A percentile compares a stretch with the other conserved stretches of the same genome.
Evolutionary conservation across 495 filamentous ascomycete genomes (phyloP).

Genomic region (Neurospora sp.): DNA sequence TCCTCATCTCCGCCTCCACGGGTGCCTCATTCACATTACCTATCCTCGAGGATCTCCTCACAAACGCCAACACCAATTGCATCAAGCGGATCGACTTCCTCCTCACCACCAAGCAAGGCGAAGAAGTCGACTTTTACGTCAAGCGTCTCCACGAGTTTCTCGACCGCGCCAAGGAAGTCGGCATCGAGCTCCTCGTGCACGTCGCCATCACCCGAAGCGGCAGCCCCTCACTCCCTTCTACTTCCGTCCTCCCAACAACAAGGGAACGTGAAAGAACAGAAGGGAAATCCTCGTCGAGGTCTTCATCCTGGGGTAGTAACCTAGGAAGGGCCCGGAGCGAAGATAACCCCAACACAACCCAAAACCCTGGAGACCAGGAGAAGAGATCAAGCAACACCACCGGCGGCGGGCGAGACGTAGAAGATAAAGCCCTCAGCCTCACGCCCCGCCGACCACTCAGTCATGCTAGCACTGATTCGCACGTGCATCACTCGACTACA

Average conservation of each 20-base stretch:
- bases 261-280: neutral
- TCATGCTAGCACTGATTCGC: conserved; percentile 25
- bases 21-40: conserved; percentile 49
- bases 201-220: conserved; percentile 46
- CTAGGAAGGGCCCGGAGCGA: neutral
- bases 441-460: conserved; percentile 9
- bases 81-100: conserved; percentile 60
- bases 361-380: conserved; percentile 7
- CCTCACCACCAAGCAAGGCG: conserved; percentile 59
- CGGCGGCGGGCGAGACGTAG: conserved; percentile 11
- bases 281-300: neutral
- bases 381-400: conserved; percentile 9
- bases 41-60: conserved; percentile 44
- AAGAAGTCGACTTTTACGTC: conserved; percentile 63
- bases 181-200: conserved; percentile 37
- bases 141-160: conserved; percentile 48
- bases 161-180: conserved; percentile 37
- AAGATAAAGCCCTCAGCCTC: conserved; percentile 3
- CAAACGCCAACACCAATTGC: conserved; percentile 35
- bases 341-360: neutral
- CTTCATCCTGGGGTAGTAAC: conserved; percentile 12
- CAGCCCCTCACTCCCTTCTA: neutral
- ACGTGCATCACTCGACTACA: conserved; percentile 27
- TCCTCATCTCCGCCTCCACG: conserved; percentile 49
- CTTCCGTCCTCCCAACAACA: neutral